Base-by-base conservation (phyloP, 371 early-diverging fungal species). In the Mucor irregularis region DNA sequence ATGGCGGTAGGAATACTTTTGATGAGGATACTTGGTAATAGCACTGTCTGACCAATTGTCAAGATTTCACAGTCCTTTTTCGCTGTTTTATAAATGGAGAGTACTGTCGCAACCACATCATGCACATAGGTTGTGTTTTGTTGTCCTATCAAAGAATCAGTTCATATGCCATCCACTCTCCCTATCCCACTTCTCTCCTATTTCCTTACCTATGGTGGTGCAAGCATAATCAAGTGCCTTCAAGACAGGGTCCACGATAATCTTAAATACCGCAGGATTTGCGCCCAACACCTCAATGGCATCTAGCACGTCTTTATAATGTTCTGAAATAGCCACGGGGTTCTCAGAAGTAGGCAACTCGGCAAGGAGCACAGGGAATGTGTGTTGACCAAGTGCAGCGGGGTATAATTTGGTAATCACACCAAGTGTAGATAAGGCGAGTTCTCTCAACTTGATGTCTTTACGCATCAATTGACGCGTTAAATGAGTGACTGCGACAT, bases 401-500 rank as follows among this genome's bases (percentile, higher is more conserved):
- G 58, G 62, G 49, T 54, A 54, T 49, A 62, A 48, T 24, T 66
- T 66, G 26, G 62, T 17, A 2, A 61, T 25, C 4, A 62, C 48
- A 11, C 43, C 43, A 26, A 66, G 49, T 8, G 55, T 61, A 2
- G 58, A 49, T 39, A 66, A 45, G n/a, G 47, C 45, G 14, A 48
- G 49, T 2, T 33, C 16, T 26, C 46, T 33, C 28, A 48, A 25
- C 17, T 49, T 37, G 25, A 45, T 45, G 4, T 62, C 62, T 35
- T 46, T 16, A 3, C 37, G 16, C 24, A 50, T 40, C 9, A 66
- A 40, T 43, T 62, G 63, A 26, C 58, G 46, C 7, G 68, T 64
- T 22, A 71, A 52, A 9, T 67, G 64, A 29, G 46, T 47, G 5
- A 58, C 57, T 3, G 53, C 49, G 16, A 64, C 34, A 38, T 73